Percentiles rank a stretch among this genome's conserved stretches.
Conservation (phyloP, 1,139 yeast genomes). For the Saccharomyces hybrid region DNA sequence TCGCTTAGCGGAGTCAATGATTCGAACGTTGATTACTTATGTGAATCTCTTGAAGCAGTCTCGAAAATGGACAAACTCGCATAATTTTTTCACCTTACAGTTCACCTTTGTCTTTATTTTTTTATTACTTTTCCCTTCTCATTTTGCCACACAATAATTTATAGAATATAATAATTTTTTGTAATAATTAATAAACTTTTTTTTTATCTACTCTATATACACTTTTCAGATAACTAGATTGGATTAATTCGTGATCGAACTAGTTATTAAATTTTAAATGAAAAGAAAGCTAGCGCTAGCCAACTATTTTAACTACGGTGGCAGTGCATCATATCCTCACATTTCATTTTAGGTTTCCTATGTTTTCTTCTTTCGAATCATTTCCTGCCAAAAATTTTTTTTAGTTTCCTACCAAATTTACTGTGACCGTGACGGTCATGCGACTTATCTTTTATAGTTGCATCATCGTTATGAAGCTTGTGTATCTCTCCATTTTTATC, state of each 20-base stretch:
- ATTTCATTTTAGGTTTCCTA: background rate
- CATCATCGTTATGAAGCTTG: background rate
- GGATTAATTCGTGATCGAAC: background rate
- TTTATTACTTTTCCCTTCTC: background rate
- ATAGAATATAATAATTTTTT: background rate
- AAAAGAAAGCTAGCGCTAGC: background rate
- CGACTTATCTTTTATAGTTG: background rate
- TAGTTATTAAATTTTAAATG: background rate
- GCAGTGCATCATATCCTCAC: background rate
- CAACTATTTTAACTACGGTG: background rate
- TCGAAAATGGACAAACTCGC: slow-evolving; percentile 2
- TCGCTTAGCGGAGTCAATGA: slow-evolving; percentile 86
- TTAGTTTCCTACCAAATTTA: background rate
- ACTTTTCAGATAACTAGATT: no score
- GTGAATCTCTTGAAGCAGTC: slow-evolving; percentile 19
- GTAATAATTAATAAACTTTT: background rate
- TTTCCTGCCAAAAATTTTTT: background rate
- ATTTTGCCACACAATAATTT: background rate
- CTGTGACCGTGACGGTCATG: background rate
- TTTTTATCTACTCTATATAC: background rate
- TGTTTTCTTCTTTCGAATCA: background rate
- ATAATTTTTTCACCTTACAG: background rate
- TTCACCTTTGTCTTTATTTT: background rate
- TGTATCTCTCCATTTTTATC: background rate
- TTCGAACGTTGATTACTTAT: slow-evolving; percentile 58